These are phyloP conservation scores for Chytriomyces sp. DNA, from an alignment of 192 early-diverging fungal species.

Conservation along the genomic window DNA sequence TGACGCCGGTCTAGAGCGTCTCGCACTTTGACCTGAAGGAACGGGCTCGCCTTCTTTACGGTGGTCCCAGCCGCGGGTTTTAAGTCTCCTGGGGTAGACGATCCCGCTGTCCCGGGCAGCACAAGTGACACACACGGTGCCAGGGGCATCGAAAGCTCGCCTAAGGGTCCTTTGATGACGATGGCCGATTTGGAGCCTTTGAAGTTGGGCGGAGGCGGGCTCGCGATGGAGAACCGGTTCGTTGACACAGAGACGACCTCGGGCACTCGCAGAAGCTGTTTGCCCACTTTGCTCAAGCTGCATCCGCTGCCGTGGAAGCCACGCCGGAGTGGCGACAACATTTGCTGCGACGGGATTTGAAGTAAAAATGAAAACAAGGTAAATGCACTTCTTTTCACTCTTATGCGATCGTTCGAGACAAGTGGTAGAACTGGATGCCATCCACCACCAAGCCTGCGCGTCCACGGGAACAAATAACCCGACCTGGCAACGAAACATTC, in stretches of 20 bases:
- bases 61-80: constrained; percentile 20
- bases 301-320: no score
- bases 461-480: neutral
- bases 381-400: no score
- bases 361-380: no score
- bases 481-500: neutral
- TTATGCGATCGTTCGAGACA: neutral
- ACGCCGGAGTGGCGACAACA: no score
- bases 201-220: constrained; percentile 40
- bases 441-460: constrained; percentile 13
- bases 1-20: constrained; percentile 74
- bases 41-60: constrained; percentile 30
- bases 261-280: constrained; percentile 71
- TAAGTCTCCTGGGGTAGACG: constrained; percentile 13
- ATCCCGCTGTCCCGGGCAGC: constrained; percentile 23
- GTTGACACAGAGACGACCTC: constrained; percentile 69
- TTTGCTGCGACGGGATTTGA: no score
- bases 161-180: constrained; percentile 79
- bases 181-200: constrained; percentile 57
- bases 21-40: constrained; percentile 44
- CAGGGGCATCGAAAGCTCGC: constrained; percentile 75
- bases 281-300: constrained; percentile 73
- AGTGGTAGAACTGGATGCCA: constrained; percentile 8
- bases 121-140: constrained; percentile 74
- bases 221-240: neutral